Evolutionary conservation across 164 flowering plant genomes (phyloP), one percentile per base, ranked within the genome.

Genomic region (Malania oleifera): DNA sequence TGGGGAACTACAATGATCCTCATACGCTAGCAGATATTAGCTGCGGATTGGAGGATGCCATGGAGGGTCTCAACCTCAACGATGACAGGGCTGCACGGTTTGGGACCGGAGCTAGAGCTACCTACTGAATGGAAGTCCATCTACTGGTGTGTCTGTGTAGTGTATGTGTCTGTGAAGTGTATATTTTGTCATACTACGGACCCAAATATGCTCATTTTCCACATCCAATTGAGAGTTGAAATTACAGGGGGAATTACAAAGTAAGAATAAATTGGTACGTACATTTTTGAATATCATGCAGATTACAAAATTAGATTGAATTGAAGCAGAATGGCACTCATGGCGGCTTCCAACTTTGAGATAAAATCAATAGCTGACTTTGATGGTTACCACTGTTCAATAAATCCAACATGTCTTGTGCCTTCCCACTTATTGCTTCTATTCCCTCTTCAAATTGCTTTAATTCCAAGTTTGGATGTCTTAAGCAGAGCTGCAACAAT

Each of bases 1-100:
- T 85, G 49, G 77, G 77, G 75, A 73, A 77, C 52, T 88, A 81
- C 61, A 79, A 68, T 59, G 89, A 88, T 65, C 80, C 88, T 25
- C 69, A 69, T 35, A 67, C 74, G 5, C 56, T 87, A 67, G 82
- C 76, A 2, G 80, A 76, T 70, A 66, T 51, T 17, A 69, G 78
- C 61, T 74, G 70, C 19, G 82, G 77, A 1, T 57, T 76, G 70
- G 76, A 52, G 44, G 83, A 75, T 25, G 65, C 64, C 7, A 66
- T 78, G 78, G 79, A 66, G 0, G 76, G 72, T 7, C 64, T 82
- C 27, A 69, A 67, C 70, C 64, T 79, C 31, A 27, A 27, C 9
- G 82, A 78, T 54, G 77, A 66, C 37, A 49, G 72, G 68, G 65
- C 69, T 2, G 70, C 70, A 28, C 60, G 49, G 29, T 61, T 63